Evolutionary conservation across 23 red algal genomes (phyloP).

Genomic region (Gracilaria gracilis): DNA sequence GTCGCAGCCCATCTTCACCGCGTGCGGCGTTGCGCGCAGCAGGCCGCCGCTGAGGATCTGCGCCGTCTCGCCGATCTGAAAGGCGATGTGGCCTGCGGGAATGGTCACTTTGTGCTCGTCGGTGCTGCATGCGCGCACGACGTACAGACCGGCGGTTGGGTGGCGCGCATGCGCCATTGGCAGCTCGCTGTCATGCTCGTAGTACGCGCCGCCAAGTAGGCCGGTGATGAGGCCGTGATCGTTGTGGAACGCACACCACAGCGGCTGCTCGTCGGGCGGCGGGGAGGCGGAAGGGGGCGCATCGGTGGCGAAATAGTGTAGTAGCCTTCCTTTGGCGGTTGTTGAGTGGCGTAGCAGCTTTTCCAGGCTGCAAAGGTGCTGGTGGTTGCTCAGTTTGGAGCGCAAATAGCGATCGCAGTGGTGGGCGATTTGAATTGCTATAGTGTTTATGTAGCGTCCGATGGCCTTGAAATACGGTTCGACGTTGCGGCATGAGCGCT

Average conservation of each 20-base stretch:
- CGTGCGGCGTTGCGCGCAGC: conserved; percentile 71
- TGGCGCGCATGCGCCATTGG: not conserved
- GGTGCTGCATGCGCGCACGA: not conserved
- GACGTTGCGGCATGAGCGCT: conserved; percentile 11
- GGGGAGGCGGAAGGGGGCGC: not conserved
- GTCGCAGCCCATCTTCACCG: conserved; percentile 9
- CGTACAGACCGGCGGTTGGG: conserved; percentile 32
- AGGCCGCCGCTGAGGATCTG: conserved; percentile 58
- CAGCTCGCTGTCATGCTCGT: not conserved
- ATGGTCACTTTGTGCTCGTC: conserved; percentile 11
- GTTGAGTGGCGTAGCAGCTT: conserved; percentile 4
- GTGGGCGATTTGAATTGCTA: conserved; percentile 28
- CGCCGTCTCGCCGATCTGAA: conserved; percentile 69
- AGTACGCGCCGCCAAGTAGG: conserved; percentile 22
- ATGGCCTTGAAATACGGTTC: conserved; percentile 63
- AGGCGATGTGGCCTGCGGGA: conserved; percentile 51
- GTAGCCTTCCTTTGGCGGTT: conserved; percentile 49
- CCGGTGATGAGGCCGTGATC: conserved; percentile 68
- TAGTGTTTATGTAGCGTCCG: conserved; percentile 41
- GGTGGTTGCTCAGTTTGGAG: not conserved
- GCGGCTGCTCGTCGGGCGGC: not conserved
- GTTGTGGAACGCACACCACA: conserved; percentile 76
- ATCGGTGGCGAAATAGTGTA: conserved; percentile 50
- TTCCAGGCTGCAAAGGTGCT: not conserved
- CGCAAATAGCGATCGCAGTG: conserved; percentile 38